Conservation (phyloP, 2,329 filamentous ascomycete species). For the Hypomyces perniciosus region DNA sequence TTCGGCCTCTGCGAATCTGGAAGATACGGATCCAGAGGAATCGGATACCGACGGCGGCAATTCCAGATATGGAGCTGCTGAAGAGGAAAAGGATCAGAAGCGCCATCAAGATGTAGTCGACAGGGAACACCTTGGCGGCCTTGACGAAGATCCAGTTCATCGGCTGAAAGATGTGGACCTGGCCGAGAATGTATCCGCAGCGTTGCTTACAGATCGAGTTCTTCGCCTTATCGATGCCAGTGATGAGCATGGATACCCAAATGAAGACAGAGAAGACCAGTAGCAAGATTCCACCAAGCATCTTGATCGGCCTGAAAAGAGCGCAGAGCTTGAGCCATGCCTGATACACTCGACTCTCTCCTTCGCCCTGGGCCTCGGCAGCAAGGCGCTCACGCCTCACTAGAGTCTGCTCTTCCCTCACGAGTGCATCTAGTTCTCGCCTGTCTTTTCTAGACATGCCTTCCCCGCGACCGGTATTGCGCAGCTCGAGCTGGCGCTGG, state of each 20-base stretch:
- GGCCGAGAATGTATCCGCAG: slow-evolving; percentile 86
- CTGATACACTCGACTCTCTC: slow-evolving; percentile 65
- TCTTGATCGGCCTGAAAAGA: slow-evolving; percentile 80
- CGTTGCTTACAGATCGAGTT: slow-evolving; percentile 87
- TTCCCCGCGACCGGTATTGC: slow-evolving; percentile 68
- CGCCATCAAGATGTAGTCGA: slow-evolving; percentile 88
- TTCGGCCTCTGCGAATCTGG: slow-evolving; percentile 81
- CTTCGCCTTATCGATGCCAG: slow-evolving; percentile 90
- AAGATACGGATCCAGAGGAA: slow-evolving; percentile 96
- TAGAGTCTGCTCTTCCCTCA: slow-evolving; percentile 86
- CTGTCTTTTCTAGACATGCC: slow-evolving; percentile 79
- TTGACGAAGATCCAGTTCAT: slow-evolving; percentile 78
- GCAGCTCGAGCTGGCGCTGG: slow-evolving; percentile 83
- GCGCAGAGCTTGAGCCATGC: slow-evolving; percentile 76
- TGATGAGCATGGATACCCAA: slow-evolving; percentile 91
- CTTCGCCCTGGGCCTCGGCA: slow-evolving; percentile 72
- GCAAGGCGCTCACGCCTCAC: slow-evolving; percentile 84
- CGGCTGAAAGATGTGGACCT: slow-evolving; percentile 88
- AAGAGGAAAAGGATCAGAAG: slow-evolving; percentile 84
- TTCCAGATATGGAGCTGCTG: slow-evolving; percentile 76
- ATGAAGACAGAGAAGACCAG: slow-evolving; percentile 68
- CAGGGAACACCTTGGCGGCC: slow-evolving; percentile 75
- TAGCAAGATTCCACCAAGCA: slow-evolving; percentile 75
- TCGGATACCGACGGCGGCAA: slow-evolving; percentile 83
- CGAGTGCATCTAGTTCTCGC: slow-evolving; percentile 78